Percentiles rank a stretch among this genome's conserved stretches.
Conservation (phyloP, 805 yeast genomes). For the Naumovozyma baii region DNA sequence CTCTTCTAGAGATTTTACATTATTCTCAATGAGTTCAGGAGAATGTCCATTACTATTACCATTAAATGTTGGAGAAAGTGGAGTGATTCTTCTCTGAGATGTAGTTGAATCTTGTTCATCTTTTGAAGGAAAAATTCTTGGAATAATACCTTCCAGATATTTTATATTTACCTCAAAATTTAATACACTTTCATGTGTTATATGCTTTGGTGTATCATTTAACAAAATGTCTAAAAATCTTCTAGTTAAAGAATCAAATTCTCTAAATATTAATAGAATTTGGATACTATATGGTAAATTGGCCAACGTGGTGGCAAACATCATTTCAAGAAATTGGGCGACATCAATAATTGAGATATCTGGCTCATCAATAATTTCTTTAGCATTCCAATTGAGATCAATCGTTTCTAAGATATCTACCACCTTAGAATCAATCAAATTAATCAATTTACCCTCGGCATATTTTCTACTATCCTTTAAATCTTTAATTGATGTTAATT, state of each 20-base stretch:
- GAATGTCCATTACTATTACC: conserved; percentile 8
- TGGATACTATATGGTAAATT: conserved; percentile 71
- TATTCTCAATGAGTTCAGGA: conserved; percentile 22
- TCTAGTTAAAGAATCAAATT: conserved; percentile 74
- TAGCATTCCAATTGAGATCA: conserved; percentile 75
- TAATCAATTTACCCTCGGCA: conserved; percentile 75
- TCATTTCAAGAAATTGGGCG: conserved; percentile 73
- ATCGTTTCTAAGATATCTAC: conserved; percentile 73
- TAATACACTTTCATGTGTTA: conserved; percentile 49
- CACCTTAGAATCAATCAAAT: conserved; percentile 71
- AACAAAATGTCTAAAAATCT: conserved; percentile 54
- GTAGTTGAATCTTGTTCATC: conserved; percentile 10
- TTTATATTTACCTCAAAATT: conserved; percentile 74
- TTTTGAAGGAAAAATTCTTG: conserved; percentile 28
- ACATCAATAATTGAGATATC: conserved; percentile 70
- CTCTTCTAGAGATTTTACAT: conserved; percentile 48
- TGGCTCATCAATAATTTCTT: conserved; percentile 45
- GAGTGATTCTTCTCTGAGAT: conserved; percentile 20
- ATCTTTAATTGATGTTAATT: conserved; percentile 43
- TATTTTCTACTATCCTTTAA: conserved; percentile 52
- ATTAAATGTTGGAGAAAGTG: conserved; percentile 17
- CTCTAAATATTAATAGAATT: conserved; percentile 72
- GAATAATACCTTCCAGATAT: conserved; percentile 54
- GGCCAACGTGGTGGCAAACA: conserved; percentile 76
- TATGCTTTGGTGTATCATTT: conserved; percentile 39